Percentiles rank a stretch among this genome's conserved stretches.
These are phyloP conservation scores for Ogataea hybrid DNA, from an alignment of 1,139 yeast genomes.

Conservation along the genomic window DNA sequence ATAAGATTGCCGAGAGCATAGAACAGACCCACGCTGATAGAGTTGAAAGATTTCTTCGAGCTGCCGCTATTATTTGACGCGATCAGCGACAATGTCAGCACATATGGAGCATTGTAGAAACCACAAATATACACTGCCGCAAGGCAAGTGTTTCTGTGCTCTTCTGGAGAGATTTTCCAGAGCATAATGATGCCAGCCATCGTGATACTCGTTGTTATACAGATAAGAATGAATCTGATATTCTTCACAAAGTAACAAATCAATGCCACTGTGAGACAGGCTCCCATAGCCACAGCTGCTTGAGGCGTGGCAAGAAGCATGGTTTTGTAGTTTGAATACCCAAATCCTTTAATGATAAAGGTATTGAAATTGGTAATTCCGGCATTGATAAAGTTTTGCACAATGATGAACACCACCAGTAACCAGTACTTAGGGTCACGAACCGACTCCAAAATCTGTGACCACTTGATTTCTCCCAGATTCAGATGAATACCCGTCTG, in stretches of 20 bases:
- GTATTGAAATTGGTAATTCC: slow-evolving; percentile 32
- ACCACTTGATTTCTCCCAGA: slow-evolving; percentile 19
- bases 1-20: slow-evolving; percentile 61
- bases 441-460: slow-evolving; percentile 37
- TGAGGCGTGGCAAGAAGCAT: slow-evolving; percentile 26
- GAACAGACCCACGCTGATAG: slow-evolving; percentile 57
- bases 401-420: slow-evolving; percentile 34
- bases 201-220: slow-evolving; percentile 17
- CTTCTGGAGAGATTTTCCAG: slow-evolving; percentile 13
- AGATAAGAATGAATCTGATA: slow-evolving; percentile 14
- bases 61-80: slow-evolving; percentile 37
- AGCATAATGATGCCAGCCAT: slow-evolving; percentile 23
- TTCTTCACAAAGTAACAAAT: slow-evolving; percentile 15
- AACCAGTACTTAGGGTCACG: slow-evolving; percentile 40
- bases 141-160: slow-evolving; percentile 14
- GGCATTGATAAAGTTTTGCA: slow-evolving; percentile 39
- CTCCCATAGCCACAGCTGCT: slow-evolving; percentile 22
- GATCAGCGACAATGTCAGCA: slow-evolving; percentile 15
- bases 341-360: slow-evolving; percentile 25
- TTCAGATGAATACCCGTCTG: slow-evolving; percentile 30
- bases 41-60: slow-evolving; percentile 59
- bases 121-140: slow-evolving; percentile 22
- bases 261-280: slow-evolving; percentile 13
- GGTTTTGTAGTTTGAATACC: slow-evolving; percentile 19
- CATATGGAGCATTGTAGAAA: slow-evolving; percentile 21